These are phyloP conservation scores for Phytopythium montanum DNA, from an alignment of 352 stramenopile species.

Conservation along the genomic window DNA sequence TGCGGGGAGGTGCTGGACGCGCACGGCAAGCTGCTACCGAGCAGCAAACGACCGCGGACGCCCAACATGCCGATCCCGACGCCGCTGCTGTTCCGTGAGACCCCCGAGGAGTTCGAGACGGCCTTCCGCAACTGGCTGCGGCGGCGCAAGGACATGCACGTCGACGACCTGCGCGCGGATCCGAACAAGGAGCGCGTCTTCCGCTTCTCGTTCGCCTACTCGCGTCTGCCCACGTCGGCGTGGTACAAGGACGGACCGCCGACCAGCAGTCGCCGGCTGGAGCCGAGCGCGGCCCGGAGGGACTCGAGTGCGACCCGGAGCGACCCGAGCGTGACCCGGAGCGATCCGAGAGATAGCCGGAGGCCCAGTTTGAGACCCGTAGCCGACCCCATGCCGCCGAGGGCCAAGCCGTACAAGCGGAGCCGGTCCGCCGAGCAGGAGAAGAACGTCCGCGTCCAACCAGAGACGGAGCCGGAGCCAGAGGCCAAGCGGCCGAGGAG, in stretches of 20 bases:
- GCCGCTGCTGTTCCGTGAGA: conserved; percentile 12
- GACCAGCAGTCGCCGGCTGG: not conserved
- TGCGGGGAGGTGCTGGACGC: not conserved
- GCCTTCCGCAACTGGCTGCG: conserved; percentile 22
- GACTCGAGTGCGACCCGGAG: no score
- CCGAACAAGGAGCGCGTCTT: conserved; percentile 21
- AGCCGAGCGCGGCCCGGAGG: not conserved
- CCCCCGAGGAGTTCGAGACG: conserved; percentile 21
- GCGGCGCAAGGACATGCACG: conserved; percentile 1
- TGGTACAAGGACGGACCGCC: not conserved
- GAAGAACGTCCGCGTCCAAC: not conserved
- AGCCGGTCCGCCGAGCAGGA: not conserved
- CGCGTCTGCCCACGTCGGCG: not conserved
- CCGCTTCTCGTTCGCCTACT: conserved; percentile 26
- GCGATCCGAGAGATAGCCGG: not conserved
- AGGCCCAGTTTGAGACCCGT: not conserved
- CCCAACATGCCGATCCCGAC: conserved; percentile 1
- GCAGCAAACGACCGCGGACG: not conserved
- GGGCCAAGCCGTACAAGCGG: not conserved
- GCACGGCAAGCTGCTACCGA: not conserved
- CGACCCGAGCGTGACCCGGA: no score
- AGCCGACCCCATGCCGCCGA: not conserved
- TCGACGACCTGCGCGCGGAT: conserved; percentile 12
- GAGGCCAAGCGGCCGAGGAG: not conserved
- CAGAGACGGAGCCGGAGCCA: no score